These are phyloP conservation scores for Cokeromyces recurvatus DNA, from an alignment of 371 early-diverging fungal genomes.

Conservation along the genomic window DNA sequence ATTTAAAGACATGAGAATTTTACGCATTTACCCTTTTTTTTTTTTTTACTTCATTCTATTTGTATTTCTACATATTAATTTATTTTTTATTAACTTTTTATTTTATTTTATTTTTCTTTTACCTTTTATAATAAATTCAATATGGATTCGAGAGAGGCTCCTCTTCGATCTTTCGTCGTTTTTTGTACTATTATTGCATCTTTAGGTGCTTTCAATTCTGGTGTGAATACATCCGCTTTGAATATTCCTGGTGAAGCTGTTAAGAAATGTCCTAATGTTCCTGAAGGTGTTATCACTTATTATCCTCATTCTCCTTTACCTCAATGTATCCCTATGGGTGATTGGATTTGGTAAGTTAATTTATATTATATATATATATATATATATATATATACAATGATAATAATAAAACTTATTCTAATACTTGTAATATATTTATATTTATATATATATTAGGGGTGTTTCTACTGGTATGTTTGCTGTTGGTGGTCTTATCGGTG, in stretches of 20 bases:
- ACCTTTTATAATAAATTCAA: neutral
- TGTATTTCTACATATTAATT: no score
- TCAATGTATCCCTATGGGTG: conserved; percentile 41
- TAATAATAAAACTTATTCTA: no score
- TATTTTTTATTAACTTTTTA: neutral
- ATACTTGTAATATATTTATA: no score
- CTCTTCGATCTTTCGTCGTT: conserved; percentile 26
- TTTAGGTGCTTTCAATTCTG: conserved; percentile 41
- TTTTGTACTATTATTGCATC: conserved; percentile 40
- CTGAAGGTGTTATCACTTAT: conserved; percentile 33
- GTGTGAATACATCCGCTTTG: conserved; percentile 43
- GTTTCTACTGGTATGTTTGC: conserved; percentile 64
- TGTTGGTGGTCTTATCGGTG: conserved; percentile 74
- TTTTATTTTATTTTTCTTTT: neutral
- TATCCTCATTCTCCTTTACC: conserved; percentile 35
- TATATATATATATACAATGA: no score
- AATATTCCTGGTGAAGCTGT: conserved; percentile 42
- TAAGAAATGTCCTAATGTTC: conserved; percentile 33
- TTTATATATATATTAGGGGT: no score
- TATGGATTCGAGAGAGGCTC: conserved; percentile 7
- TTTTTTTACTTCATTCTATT: no score
- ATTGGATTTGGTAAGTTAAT: conserved; percentile 47
- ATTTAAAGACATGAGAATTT: no score
- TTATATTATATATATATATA: neutral
- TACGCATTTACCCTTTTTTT: no score